These are phyloP conservation scores for Scolecobasidium constrictum DNA, from an alignment of 2,329 filamentous ascomycete genomes.

Conservation along the genomic window DNA sequence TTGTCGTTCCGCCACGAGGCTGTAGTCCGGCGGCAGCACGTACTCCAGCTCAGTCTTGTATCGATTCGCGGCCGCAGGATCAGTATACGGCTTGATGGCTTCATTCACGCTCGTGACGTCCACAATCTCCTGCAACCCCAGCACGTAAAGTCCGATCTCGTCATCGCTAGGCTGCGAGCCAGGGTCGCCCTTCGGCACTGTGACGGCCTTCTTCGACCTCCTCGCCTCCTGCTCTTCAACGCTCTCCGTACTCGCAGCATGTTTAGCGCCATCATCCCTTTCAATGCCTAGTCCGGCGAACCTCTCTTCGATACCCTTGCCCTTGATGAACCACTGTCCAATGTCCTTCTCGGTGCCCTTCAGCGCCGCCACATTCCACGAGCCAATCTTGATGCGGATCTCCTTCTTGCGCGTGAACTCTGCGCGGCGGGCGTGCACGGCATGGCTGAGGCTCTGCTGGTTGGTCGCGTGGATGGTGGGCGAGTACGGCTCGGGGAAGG, in stretches of 20 bases:
- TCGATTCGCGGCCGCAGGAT: slow-evolving; percentile 58
- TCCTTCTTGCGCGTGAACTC: slow-evolving; percentile 70
- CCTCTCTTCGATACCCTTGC: slow-evolving; percentile 56
- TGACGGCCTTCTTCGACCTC: slow-evolving; percentile 29
- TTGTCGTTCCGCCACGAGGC: slow-evolving; percentile 69
- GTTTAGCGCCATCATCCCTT: slow-evolving; percentile 14
- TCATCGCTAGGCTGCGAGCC: slow-evolving; percentile 44
- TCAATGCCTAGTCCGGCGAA: slow-evolving; percentile 40
- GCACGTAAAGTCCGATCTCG: slow-evolving; percentile 77
- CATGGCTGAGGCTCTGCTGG: slow-evolving; percentile 41
- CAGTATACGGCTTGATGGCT: slow-evolving; percentile 65
- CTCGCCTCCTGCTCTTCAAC: slow-evolving; percentile 35
- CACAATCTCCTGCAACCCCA: slow-evolving; percentile 87
- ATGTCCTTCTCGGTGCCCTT: slow-evolving; percentile 82
- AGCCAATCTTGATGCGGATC: slow-evolving; percentile 79
- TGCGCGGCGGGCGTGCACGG: slow-evolving; percentile 57
- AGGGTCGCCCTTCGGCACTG: slow-evolving; percentile 34
- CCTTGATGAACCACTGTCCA: slow-evolving; percentile 75
- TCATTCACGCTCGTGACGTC: slow-evolving; percentile 72
- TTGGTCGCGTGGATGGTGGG: slow-evolving; percentile 21
- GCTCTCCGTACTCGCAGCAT: slow-evolving; percentile 20
- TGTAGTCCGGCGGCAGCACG: slow-evolving; percentile 66
- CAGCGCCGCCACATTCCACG: slow-evolving; percentile 87
- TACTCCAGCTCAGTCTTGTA: slow-evolving; percentile 72
- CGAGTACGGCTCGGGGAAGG: slow-evolving; percentile 21